Conservation (phyloP, 495 filamentous ascomycete species). For the Sordaria brevicollis region DNA sequence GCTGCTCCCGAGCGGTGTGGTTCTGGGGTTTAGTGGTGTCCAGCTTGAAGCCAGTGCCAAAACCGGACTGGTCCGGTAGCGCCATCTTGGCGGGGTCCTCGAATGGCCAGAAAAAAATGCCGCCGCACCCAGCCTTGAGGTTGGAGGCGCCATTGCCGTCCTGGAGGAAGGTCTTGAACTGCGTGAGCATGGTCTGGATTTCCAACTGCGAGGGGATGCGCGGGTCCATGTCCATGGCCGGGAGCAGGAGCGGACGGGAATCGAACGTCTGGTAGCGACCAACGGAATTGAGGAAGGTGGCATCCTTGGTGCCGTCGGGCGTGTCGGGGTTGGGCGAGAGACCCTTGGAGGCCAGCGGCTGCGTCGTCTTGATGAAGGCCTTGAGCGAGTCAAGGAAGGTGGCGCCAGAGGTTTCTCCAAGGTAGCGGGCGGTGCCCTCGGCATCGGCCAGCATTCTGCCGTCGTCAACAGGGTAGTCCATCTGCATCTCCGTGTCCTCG, state of each 20-base stretch:
- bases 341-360: conserved; percentile 9
- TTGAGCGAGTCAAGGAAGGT: conserved; percentile 30
- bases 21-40: not conserved
- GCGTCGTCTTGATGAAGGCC: conserved; percentile 18
- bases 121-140: conserved; percentile 16
- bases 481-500: conserved; percentile 4
- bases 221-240: conserved; percentile 10
- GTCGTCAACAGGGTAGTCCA: conserved; percentile 3
- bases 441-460: conserved; percentile 25
- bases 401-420: conserved; percentile 30
- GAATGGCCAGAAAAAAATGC: conserved; percentile 29
- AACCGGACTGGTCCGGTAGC: not conserved
- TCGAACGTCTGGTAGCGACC: conserved; percentile 32
- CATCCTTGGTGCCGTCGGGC: not conserved
- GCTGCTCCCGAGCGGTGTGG: not conserved
- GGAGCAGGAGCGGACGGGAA: conserved; percentile 23
- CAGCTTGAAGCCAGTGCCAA: not conserved
- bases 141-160: conserved; percentile 17
- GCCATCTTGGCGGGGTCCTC: conserved; percentile 6
- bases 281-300: conserved; percentile 15
- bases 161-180: conserved; percentile 19
- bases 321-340: not conserved
- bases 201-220: conserved; percentile 17
- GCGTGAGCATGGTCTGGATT: conserved; percentile 12
- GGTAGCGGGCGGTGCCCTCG: conserved; percentile 22